These are phyloP conservation scores for Candida namnaoensis DNA, from an alignment of 805 yeast species.

Conservation along the genomic window DNA sequence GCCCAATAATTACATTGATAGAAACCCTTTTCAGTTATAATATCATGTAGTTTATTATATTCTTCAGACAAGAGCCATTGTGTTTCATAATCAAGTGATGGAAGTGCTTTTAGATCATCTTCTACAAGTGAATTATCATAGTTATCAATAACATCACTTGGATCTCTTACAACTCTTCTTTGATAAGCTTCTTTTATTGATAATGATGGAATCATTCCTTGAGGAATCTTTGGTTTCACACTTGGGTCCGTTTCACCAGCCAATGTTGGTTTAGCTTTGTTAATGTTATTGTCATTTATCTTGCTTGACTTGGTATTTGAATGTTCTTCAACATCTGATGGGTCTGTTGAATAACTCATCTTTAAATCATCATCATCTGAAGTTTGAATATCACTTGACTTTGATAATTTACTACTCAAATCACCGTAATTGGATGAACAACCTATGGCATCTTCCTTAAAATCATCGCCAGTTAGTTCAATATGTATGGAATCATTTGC, in stretches of 20 bases:
- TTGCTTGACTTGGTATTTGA: background rate
- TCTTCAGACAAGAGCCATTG: slow-evolving; percentile 47
- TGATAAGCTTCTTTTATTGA: slow-evolving; percentile 22
- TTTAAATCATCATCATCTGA: slow-evolving; percentile 1
- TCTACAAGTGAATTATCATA: slow-evolving; percentile 50
- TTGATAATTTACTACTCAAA: too few relatives aligned
- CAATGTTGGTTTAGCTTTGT: slow-evolving; percentile 4
- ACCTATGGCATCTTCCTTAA: too few relatives aligned
- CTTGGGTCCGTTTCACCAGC: slow-evolving; percentile 34
- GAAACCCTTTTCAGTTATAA: slow-evolving; percentile 45
- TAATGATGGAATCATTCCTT: slow-evolving; percentile 30
- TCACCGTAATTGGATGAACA: too few relatives aligned
- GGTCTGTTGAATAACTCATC: slow-evolving; percentile 5
- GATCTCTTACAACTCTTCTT: slow-evolving; percentile 39
- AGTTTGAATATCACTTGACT: background rate
- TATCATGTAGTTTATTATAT: slow-evolving; percentile 53
- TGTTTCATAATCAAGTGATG: slow-evolving; percentile 58
- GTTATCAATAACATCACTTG: slow-evolving; percentile 40
- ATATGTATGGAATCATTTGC: too few relatives aligned
- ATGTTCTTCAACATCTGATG: slow-evolving; percentile 10
- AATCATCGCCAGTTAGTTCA: too few relatives aligned
- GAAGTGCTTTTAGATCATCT: slow-evolving; percentile 48
- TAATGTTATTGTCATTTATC: background rate
- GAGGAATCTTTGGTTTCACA: slow-evolving; percentile 46
- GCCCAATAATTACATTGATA: slow-evolving; percentile 70